Percentiles rank a stretch among this genome's conserved stretches.
Evolutionary conservation across 495 filamentous ascomycete species (phyloP).

Genomic region (Penicillium mononematosum): DNA sequence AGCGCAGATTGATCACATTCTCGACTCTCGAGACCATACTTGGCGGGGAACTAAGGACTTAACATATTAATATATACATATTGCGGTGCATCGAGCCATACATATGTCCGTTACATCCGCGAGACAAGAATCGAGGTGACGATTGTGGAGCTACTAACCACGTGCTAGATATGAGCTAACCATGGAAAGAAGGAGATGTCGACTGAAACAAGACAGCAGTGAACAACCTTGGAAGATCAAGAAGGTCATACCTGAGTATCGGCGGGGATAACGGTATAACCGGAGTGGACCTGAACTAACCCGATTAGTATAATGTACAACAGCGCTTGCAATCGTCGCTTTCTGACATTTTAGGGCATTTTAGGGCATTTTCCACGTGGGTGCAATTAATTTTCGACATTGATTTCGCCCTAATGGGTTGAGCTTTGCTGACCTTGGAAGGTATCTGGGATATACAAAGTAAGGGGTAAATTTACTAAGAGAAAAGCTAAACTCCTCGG

Average conservation of each 20-base stretch:
- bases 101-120: no score
- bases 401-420: background rate
- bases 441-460: no score
- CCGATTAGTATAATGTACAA: conserved; percentile 7
- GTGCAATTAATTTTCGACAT: background rate
- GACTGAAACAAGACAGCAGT: background rate
- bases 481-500: background rate
- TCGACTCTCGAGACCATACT: background rate
- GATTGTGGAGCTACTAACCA: no score
- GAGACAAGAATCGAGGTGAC: no score
- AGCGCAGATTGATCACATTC: conserved; percentile 2
- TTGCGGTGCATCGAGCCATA: background rate
- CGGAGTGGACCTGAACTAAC: background rate
- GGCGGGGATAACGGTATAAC: background rate
- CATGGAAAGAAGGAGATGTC: background rate
- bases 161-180: no score
- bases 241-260: background rate
- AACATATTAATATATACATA: background rate
- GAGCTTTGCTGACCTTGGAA: background rate
- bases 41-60: background rate
- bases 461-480: background rate
- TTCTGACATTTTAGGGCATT: background rate
- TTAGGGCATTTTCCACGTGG: background rate
- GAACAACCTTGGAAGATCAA: background rate
- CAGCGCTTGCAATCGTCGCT: no score